A percentile compares a stretch with the other conserved stretches of the same genome.
Evolutionary conservation across 768 basidiomycete species (phyloP).

Genomic region (Tylopilus subfusipes): DNA sequence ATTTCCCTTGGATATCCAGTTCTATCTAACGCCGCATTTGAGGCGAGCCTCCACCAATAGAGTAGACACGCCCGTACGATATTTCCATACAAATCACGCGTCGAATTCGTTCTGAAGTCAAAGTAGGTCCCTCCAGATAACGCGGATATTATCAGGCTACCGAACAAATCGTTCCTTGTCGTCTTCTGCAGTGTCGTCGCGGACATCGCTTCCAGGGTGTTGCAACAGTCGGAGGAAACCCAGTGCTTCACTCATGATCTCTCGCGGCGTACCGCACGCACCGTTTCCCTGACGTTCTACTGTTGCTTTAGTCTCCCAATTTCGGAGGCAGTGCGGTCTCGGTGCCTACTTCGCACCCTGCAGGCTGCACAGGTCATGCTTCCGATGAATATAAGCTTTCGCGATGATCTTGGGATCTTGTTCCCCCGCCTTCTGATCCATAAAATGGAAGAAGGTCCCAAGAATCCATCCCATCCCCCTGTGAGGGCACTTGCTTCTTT

Average conservation of each 20-base stretch:
- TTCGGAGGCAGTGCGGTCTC: slow-evolving; percentile 32
- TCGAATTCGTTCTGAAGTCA: slow-evolving; percentile 12
- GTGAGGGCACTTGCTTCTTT: slow-evolving; percentile 17
- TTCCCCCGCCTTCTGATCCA: slow-evolving; percentile 27
- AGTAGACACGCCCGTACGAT: slow-evolving; percentile 34
- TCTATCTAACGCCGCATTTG: slow-evolving; percentile 40
- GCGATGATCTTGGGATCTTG: slow-evolving; percentile 32
- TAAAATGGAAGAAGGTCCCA: slow-evolving; percentile 44
- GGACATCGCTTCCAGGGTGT: slow-evolving; percentile 40
- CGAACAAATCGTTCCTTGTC: slow-evolving; percentile 39
- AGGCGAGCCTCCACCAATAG: slow-evolving; percentile 30
- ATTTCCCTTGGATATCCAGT: slow-evolving; percentile 36
- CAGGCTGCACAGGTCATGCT: slow-evolving; percentile 27
- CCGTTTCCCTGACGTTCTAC: slow-evolving; percentile 40
- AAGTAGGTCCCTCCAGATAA: slow-evolving; percentile 34
- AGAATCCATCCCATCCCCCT: slow-evolving; percentile 16
- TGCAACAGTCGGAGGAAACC: slow-evolving; percentile 42
- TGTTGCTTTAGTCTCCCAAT: slow-evolving; percentile 39
- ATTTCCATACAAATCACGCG: background rate
- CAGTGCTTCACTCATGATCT: slow-evolving; percentile 52
- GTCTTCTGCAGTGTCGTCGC: slow-evolving; percentile 46
- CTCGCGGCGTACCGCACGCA: slow-evolving; percentile 39
- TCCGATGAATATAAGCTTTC: slow-evolving; percentile 23
- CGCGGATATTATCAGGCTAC: slow-evolving; percentile 36
- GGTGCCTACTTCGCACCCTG: slow-evolving; percentile 41